Evolutionary conservation across 441 rosid species (phyloP).

Genomic region (Euphorbia schlechtendalii): DNA sequence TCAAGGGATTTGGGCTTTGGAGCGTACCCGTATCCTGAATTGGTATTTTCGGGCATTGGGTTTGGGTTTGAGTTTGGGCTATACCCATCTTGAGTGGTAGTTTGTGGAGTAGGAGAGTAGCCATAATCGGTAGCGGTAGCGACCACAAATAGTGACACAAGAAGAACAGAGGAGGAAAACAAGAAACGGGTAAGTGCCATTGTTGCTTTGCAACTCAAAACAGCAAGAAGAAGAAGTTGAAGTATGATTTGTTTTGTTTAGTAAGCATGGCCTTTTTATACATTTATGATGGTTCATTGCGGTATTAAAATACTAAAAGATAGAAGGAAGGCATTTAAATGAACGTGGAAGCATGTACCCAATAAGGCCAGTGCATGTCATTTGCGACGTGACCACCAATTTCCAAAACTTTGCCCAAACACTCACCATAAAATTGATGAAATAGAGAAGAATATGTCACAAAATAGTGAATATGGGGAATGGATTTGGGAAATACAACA

Average conservation of each 20-base stretch:
- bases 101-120: too few species aligned
- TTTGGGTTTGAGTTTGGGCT: too few species aligned
- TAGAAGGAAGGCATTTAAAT: background rate
- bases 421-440: too few species aligned
- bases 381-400: background rate
- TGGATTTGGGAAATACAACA: too few species aligned
- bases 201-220: background rate
- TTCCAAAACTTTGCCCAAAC: too few species aligned
- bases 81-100: too few species aligned
- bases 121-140: too few species aligned
- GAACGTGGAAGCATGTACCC: background rate
- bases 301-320: background rate
- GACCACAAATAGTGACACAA: slow-evolving; percentile 16
- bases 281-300: background rate
- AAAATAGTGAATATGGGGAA: too few species aligned
- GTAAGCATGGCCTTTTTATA: background rate
- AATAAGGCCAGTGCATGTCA: background rate
- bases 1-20: background rate
- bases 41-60: too few species aligned
- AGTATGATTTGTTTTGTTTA: too few species aligned
- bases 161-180: slow-evolving; percentile 3
- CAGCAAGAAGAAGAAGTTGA: background rate
- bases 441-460: too few species aligned
- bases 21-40: background rate
- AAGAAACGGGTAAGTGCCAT: background rate